Evolutionary conservation across 108 stramenopile genomes (phyloP).

Genomic region (Nannochloropsis gaditana): DNA sequence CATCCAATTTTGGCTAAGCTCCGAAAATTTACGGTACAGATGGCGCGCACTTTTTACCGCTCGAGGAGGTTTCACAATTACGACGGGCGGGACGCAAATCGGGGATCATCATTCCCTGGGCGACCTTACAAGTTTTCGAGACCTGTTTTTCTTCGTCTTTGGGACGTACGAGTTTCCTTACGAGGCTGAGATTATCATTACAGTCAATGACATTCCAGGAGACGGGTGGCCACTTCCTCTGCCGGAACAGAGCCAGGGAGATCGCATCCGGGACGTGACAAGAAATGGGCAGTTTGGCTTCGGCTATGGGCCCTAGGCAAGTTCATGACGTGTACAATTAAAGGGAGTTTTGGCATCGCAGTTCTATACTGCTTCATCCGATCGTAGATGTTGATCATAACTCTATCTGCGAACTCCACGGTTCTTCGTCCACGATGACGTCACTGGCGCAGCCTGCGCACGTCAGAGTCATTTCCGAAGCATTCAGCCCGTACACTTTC

Average conservation of each 20-base stretch:
- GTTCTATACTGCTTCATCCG: no score
- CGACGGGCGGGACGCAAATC: background rate
- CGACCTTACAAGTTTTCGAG: background rate
- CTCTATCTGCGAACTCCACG: background rate
- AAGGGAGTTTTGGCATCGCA: no score
- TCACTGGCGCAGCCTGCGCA: background rate
- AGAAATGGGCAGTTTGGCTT: conserved; percentile 17
- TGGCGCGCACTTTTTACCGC: conserved; percentile 8
- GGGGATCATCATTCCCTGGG: background rate
- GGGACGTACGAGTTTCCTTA: conserved; percentile 2
- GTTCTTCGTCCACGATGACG: background rate
- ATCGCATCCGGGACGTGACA: conserved; percentile 14
- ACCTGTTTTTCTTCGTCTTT: conserved; percentile 16
- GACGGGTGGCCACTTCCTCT: background rate
- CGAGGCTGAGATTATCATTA: background rate
- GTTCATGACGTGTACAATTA: no score
- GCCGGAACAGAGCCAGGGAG: conserved; percentile 5
- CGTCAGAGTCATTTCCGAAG: background rate
- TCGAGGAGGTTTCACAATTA: background rate
- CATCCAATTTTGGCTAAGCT: conserved; percentile 6
- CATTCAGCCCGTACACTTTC: background rate
- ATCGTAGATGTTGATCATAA: no score
- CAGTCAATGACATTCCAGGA: conserved; percentile 4
- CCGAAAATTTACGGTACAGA: background rate
- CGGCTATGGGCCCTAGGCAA: background rate